A percentile compares a stretch with the other conserved stretches of the same genome.
These are phyloP conservation scores for Bacidia rubella DNA, from an alignment of 495 filamentous ascomycete genomes.

Conservation along the genomic window DNA sequence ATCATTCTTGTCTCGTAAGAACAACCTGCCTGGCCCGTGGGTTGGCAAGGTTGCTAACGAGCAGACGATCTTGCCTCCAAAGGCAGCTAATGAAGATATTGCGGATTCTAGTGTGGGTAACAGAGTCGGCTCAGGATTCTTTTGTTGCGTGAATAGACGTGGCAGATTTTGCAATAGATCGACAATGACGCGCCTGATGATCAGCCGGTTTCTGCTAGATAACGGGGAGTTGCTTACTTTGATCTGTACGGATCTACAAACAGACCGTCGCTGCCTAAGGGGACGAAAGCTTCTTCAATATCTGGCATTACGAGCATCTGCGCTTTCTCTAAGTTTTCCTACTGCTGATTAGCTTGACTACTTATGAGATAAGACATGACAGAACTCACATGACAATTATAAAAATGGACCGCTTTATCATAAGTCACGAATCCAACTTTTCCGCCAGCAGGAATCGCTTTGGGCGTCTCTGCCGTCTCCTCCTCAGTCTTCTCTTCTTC, in stretches of 20 bases:
- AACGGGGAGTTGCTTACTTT: slow-evolving; percentile 35
- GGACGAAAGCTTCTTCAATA: slow-evolving; percentile 92
- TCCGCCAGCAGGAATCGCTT: slow-evolving; percentile 59
- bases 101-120: slow-evolving; percentile 73
- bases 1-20: slow-evolving; percentile 77
- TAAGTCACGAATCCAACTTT: slow-evolving; percentile 93
- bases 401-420: slow-evolving; percentile 93
- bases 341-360: not conserved
- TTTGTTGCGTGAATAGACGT: slow-evolving; percentile 68
- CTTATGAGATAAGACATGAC: not conserved
- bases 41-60: slow-evolving; percentile 73
- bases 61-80: slow-evolving; percentile 87
- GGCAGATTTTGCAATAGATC: slow-evolving; percentile 71
- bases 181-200: slow-evolving; percentile 56
- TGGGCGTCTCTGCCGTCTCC: slow-evolving; percentile 30
- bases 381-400: slow-evolving; percentile 67
- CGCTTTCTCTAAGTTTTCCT: slow-evolving; percentile 69
- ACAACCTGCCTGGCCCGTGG: slow-evolving; percentile 73
- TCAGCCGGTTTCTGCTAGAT: slow-evolving; percentile 6
- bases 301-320: slow-evolving; percentile 99
- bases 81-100: slow-evolving; percentile 62
- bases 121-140: slow-evolving; percentile 78
- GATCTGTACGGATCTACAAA: slow-evolving; percentile 96
- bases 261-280: slow-evolving; percentile 66
- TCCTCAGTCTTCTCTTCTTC: slow-evolving; percentile 31